Base-by-base conservation (phyloP, 805 yeast species). In the Ogataea wickerhamii region DNA sequence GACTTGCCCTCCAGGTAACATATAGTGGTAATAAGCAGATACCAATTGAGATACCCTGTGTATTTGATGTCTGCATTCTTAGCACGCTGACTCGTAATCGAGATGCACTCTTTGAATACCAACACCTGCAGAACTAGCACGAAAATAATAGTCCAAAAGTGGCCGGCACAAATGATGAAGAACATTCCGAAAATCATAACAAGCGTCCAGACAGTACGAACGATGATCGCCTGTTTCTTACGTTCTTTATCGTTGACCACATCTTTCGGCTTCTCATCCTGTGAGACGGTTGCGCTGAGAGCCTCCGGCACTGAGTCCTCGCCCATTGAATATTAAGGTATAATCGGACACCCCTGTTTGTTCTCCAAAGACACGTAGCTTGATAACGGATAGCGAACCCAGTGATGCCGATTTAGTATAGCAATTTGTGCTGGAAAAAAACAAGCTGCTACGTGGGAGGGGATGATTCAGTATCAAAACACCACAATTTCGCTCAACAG, bases 131-230 rank as follows among this genome's bases (percentile, higher is more conserved):
- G 74, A 6, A 79, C 53, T 28, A 84, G 67, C 34, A 91, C 87
- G 41, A 86, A 67, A 5, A 75, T 60, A 41, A 89, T 84, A 37
- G 88, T 75, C 70, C 88, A 80, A 38, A 84, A 66, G 57, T 89
- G 98, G 28, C 98, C 98, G 7, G 89, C 76, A 20, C 85, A 80
- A 33, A 89, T 66, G 18, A 84, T 71, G 26, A 73, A 63, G 44
- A 87, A 77, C 61, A 88, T 83, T 5, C 78, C 78, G 13, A 70
- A 62, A 43, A 93, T 82, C 97, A 93, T 89, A 13, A 93, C 87
- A 52, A 93, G 62, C 0, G 97, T 85, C 98, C 98, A 93, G 33
- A 85, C 69, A 3, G 98, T 82, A 50, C 98, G 78, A 18, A 88
- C 86, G 32, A 88, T 59, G 55, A 93, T 88, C 29, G 89, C 83